A percentile compares a stretch with the other conserved stretches of the same genome.
Evolutionary conservation across 768 basidiomycete genomes (phyloP).

Genomic region (Russula compacta): DNA sequence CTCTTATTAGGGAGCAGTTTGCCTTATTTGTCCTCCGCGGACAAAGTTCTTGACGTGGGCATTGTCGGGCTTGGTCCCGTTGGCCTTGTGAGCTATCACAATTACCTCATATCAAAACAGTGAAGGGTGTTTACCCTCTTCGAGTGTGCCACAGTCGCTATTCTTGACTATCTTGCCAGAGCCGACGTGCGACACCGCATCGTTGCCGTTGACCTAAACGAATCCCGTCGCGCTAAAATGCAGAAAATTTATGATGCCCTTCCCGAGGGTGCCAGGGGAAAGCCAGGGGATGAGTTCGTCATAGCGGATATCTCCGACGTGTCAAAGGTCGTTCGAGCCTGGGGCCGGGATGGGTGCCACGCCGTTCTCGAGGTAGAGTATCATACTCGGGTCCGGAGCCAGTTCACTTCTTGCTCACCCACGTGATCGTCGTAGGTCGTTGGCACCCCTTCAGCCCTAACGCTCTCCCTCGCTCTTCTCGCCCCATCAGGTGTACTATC

Average conservation of each 20-base stretch:
- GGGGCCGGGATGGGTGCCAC: conserved; percentile 55
- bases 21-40: conserved; percentile 34
- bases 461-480: conserved; percentile 60
- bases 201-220: conserved; percentile 54
- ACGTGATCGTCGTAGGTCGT: conserved; percentile 42
- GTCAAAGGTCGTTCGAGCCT: conserved; percentile 38
- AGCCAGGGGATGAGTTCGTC: conserved; percentile 34
- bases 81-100: conserved; percentile 40
- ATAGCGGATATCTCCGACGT: conserved; percentile 45
- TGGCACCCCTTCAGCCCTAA: conserved; percentile 54
- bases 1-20: neutral
- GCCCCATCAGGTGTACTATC: conserved; percentile 66
- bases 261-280: conserved; percentile 32
- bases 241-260: conserved; percentile 41
- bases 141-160: conserved; percentile 51
- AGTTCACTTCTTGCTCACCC: neutral
- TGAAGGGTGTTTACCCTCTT: neutral
- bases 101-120: neutral
- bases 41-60: conserved; percentile 49
- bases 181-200: conserved; percentile 42
- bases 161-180: conserved; percentile 50
- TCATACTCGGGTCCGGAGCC: conserved; percentile 11
- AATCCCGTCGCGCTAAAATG: conserved; percentile 50
- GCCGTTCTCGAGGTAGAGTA: conserved; percentile 54
- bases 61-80: conserved; percentile 74